Evolutionary conservation across 176 grass and related monocot species (phyloP).

Genomic region (Juncus effusus): DNA sequence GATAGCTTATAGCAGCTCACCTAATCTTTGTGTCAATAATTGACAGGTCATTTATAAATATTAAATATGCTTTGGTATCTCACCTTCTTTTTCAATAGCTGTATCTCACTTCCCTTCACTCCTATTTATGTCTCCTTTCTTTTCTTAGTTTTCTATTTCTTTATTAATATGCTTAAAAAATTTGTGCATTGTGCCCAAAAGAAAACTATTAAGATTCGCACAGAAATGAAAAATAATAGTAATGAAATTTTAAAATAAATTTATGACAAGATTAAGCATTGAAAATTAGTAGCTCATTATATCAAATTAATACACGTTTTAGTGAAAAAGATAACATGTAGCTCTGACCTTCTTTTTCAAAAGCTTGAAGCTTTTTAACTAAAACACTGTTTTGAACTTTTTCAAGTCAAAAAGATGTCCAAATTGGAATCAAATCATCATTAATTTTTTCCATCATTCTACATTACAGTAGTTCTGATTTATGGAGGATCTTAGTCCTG

Average conservation of each 20-base stretch:
- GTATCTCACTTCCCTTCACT: conserved; percentile 1
- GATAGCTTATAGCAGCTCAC: conserved; percentile 31
- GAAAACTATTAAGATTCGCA: too few relatives aligned
- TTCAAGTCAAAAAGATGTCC: conserved; percentile 19
- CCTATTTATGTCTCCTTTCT: not conserved
- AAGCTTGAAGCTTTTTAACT: conserved; percentile 18
- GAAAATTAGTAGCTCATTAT: too few relatives aligned
- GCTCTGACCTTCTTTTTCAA: conserved; percentile 19
- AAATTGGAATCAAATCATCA: conserved; percentile 21
- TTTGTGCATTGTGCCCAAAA: too few relatives aligned
- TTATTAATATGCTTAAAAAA: too few relatives aligned
- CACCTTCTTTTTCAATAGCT: not conserved
- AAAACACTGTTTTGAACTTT: conserved; percentile 15
- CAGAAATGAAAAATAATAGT: too few relatives aligned
- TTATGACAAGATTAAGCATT: too few relatives aligned
- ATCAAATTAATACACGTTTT: too few relatives aligned
- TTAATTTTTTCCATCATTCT: not conserved
- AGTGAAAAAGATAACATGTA: not conserved
- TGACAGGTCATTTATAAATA: conserved; percentile 13
- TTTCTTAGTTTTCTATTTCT: too few relatives aligned
- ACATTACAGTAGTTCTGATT: too few relatives aligned
- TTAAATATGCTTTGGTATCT: conserved; percentile 26
- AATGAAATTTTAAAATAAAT: too few relatives aligned
- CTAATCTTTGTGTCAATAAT: conserved; percentile 29
- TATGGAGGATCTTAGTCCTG: too few relatives aligned